Conservation (phyloP, 352 stramenopile genomes). For the Globisporangium barbulae region DNA sequence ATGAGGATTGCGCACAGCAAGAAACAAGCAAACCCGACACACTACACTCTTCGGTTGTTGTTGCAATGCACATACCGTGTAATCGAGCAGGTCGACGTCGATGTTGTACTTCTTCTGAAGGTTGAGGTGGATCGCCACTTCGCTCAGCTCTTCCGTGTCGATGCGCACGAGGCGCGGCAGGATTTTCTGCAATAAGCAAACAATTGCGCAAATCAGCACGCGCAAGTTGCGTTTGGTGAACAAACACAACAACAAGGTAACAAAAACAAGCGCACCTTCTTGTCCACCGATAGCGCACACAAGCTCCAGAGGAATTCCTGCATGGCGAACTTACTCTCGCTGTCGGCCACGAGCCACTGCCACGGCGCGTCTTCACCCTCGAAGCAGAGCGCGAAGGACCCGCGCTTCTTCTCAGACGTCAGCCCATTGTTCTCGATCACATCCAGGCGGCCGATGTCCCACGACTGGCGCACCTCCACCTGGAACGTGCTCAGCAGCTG, state of each 20-base stretch:
- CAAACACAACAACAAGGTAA: conserved; percentile 1
- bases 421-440: conserved; percentile 60
- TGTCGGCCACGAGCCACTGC: conserved; percentile 60
- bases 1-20: background rate
- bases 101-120: conserved; percentile 62
- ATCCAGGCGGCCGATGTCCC: conserved; percentile 48
- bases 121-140: conserved; percentile 45
- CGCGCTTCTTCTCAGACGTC: conserved; percentile 45
- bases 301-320: conserved; percentile 75
- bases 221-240: background rate
- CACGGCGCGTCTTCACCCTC: conserved; percentile 37
- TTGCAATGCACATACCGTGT: conserved; percentile 27
- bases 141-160: conserved; percentile 57
- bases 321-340: conserved; percentile 47
- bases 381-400: conserved; percentile 56
- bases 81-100: conserved; percentile 55
- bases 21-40: background rate
- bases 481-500: conserved; percentile 63
- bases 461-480: conserved; percentile 62
- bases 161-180: conserved; percentile 55
- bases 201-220: background rate
- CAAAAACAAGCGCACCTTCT: conserved; percentile 30
- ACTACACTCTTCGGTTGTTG: background rate
- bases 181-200: conserved; percentile 19
- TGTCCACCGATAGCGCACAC: conserved; percentile 50